Evolutionary conservation across 495 filamentous ascomycete species (phyloP), one percentile per base, ranked within the genome.

Genomic region (Penicillium nucicola): DNA sequence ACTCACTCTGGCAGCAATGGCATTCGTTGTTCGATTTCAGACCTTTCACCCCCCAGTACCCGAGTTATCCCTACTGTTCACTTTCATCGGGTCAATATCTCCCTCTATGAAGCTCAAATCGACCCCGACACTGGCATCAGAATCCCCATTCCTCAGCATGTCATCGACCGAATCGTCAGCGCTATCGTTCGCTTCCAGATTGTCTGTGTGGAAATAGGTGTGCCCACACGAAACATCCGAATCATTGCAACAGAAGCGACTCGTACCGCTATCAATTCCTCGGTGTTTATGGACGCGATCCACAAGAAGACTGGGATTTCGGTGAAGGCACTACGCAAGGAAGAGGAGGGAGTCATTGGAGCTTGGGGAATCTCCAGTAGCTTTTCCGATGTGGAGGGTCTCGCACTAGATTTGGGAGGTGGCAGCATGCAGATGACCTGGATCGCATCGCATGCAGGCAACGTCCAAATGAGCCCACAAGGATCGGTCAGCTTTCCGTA

Each of bases 361-460:
- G 86, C 91, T 2, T 81, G 89, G 76, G 92, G 92, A 1, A 84
- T 93, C 17, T 84, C 90, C 23, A 90, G 87, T 53, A 86, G 85
- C 10, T 85, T 92, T 44, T 69, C 71, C 7, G 61, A 77, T 23
- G 83, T 89, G 4, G 68, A 76, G 43, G 87, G 89, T 0, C 68
- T 97, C 17, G 86, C 92, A 17, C 86, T 97, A 67, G 92, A 97
- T 62, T 78, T 97, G 0, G 92, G 92, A 2, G 92, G 92, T 2
- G 92, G 92, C 1, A 95, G 89, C 56, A 88, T 90, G 45, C 92
- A 97, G 69, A 84, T 96, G 71, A 90, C 88, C 6, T 95, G 90
- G 79, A 77, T 96, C 61, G 72, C 84, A 41, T 82, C 85, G 1
- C 62, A 72, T 12, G 53, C 70, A 1, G 82, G 79, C 5, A 55